Evolutionary conservation across 768 basidiomycete genomes (phyloP).

Genomic region (Russula olivacea): DNA sequence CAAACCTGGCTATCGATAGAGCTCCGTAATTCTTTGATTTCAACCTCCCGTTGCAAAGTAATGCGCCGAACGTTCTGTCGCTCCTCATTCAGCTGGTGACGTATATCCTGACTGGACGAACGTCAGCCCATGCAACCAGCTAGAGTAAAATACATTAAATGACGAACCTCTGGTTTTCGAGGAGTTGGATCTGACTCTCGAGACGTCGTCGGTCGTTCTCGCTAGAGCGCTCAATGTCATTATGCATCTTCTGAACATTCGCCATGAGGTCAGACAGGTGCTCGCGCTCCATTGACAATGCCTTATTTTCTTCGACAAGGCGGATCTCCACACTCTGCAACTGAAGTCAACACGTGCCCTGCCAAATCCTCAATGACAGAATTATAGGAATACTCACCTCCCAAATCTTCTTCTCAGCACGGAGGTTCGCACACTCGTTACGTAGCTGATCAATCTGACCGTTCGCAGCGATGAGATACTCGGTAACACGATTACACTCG

Average conservation of each 20-base stretch:
- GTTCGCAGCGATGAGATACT: conserved; percentile 56
- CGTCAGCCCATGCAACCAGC: background rate
- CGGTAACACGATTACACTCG: conserved; percentile 60
- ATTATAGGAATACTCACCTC: conserved; percentile 48
- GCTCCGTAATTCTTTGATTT: conserved; percentile 65
- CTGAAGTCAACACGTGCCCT: background rate
- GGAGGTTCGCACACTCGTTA: conserved; percentile 80
- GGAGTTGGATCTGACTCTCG: conserved; percentile 70
- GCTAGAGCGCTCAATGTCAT: too few species aligned
- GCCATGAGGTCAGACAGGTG: conserved; percentile 82
- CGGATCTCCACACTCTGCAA: conserved; percentile 69
- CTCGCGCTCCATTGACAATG: conserved; percentile 71
- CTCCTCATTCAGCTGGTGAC: conserved; percentile 63
- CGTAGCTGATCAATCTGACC: conserved; percentile 68
- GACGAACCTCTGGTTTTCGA: conserved; percentile 73
- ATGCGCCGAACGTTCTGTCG: conserved; percentile 68
- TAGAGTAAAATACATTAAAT: background rate
- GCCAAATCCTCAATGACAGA: background rate
- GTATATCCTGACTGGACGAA: conserved; percentile 60
- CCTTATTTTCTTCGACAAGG: conserved; percentile 80
- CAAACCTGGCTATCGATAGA: conserved; percentile 58
- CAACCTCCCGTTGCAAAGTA: conserved; percentile 76
- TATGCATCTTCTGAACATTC: too few species aligned
- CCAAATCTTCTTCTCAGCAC: conserved; percentile 92
- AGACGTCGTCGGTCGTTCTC: conserved; percentile 78